Conservation (phyloP, 495 filamentous ascomycete genomes). For the Hypoxylon intermedium region DNA sequence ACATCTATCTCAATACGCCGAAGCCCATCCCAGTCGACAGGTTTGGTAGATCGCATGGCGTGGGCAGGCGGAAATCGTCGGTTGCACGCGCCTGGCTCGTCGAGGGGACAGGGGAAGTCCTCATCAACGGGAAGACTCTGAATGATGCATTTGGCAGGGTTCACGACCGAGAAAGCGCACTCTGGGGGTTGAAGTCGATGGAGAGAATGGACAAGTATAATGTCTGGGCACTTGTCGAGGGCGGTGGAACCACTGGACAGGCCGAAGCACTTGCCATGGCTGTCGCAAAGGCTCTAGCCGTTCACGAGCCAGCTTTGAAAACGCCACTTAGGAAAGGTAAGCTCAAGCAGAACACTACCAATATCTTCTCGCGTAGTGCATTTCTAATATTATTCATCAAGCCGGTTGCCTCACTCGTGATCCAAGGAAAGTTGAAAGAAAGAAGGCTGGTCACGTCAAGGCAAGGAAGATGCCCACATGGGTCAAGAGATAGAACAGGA, state of each 20-base stretch:
- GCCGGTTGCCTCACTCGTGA: conserved; percentile 93
- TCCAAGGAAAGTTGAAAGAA: conserved; percentile 90
- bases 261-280: conserved; percentile 94
- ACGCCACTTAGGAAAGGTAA: conserved; percentile 85
- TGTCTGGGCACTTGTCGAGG: conserved; percentile 81
- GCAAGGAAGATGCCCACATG: conserved; percentile 97
- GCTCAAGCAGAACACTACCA: conserved; percentile 43
- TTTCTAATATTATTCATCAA: conserved; percentile 49
- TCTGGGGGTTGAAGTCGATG: conserved; percentile 87
- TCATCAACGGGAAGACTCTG: conserved; percentile 86
- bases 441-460: conserved; percentile 96
- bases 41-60: conserved; percentile 75
- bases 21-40: conserved; percentile 68
- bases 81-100: conserved; percentile 84
- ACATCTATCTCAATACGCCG: conserved; percentile 68
- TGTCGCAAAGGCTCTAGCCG: conserved; percentile 84
- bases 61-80: conserved; percentile 85
- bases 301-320: conserved; percentile 91
- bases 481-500: conserved; percentile 78
- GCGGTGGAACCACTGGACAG: conserved; percentile 92
- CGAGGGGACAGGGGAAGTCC: conserved; percentile 87
- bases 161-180: conserved; percentile 92
- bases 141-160: conserved; percentile 80
- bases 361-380: conserved; percentile 18
- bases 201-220: conserved; percentile 95